Conservation (phyloP, 164 flowering plant genomes). For the Vitis rotundifolia region DNA sequence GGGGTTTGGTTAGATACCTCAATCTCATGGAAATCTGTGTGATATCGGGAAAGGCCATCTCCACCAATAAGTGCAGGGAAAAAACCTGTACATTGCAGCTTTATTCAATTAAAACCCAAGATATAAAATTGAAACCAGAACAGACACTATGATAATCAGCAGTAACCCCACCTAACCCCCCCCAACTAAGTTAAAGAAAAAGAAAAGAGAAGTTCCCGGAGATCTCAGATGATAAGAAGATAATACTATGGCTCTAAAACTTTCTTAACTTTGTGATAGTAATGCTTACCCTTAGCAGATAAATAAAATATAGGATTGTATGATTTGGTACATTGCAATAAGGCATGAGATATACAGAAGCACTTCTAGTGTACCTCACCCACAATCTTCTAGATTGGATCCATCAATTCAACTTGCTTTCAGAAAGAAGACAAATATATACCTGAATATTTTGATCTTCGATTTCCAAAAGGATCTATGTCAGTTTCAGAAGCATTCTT, state of each 20-base stretch:
- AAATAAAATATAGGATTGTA: neutral
- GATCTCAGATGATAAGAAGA: neutral
- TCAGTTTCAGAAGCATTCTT: slow-evolving; percentile 43
- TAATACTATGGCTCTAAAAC: neutral
- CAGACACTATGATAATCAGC: no score
- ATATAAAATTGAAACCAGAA: neutral
- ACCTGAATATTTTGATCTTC: slow-evolving; percentile 81
- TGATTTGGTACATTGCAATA: no score
- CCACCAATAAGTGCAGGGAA: slow-evolving; percentile 51
- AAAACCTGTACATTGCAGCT: slow-evolving; percentile 41
- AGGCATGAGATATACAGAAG: no score
- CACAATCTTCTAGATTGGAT: no score
- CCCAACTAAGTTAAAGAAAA: neutral
- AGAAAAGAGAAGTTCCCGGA: neutral
- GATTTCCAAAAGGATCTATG: slow-evolving; percentile 64
- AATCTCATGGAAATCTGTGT: slow-evolving; percentile 87
- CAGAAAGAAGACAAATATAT: neutral
- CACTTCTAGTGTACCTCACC: no score
- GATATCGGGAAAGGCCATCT: slow-evolving; percentile 86
- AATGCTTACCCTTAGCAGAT: neutral
- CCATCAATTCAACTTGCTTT: neutral
- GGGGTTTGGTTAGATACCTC: slow-evolving; percentile 45
- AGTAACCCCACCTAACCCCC: no score
- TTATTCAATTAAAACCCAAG: slow-evolving; percentile 1
- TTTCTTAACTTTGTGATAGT: neutral